Conservation (phyloP, 176 grass and related monocot species). For the Triticum timopheevii region DNA sequence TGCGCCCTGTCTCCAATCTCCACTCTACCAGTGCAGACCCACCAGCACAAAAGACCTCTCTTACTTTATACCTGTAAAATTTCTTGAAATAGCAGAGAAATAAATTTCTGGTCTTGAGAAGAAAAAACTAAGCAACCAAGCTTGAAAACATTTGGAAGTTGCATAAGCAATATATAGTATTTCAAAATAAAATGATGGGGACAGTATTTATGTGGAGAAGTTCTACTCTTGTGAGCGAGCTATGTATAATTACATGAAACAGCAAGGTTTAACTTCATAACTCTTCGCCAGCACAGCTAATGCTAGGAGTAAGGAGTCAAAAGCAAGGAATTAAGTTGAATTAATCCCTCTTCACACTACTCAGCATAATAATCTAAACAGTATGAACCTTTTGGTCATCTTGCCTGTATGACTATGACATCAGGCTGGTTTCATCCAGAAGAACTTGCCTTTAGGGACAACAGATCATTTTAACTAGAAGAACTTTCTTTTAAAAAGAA, state of each 20-base stretch:
- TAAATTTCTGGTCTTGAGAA: neutral
- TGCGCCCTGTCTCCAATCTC: constrained; percentile 91
- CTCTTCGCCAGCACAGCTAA: neutral
- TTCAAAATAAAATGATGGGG: neutral
- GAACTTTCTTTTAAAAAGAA: neutral
- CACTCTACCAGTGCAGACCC: constrained; percentile 83
- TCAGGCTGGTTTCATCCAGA: neutral
- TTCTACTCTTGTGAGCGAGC: neutral
- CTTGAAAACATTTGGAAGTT: neutral
- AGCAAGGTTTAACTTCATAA: neutral
- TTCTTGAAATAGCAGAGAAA: neutral
- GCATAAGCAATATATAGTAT: neutral
- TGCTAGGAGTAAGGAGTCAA: neutral
- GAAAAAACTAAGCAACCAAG: neutral
- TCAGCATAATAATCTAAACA: neutral
- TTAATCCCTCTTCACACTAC: neutral
- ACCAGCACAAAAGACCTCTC: constrained; percentile 58
- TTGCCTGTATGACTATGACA: neutral
- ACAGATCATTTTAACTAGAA: neutral
- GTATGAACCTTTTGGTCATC: neutral
- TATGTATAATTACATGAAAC: neutral
- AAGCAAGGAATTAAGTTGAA: neutral
- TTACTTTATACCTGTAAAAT: constrained; percentile 78
- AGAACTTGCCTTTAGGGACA: neutral
- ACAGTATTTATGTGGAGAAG: neutral